phyloP scores from a whole-genome alignment of 164 flowering plant species.

The Magnolia changhungtana region DNA sequence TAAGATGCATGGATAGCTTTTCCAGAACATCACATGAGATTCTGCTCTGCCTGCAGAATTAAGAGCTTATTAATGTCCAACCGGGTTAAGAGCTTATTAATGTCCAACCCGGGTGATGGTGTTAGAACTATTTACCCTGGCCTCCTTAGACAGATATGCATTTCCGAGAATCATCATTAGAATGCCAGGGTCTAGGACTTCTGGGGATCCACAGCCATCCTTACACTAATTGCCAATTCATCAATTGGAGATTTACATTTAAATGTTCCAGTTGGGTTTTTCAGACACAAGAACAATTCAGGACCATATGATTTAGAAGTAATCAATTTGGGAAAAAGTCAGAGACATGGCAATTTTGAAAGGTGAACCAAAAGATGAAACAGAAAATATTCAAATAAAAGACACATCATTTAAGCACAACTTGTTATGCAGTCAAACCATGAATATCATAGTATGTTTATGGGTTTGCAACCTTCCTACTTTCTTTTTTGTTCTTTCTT shows the following conservation, averaged over 20 bases:
- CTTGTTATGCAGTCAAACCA: background rate
- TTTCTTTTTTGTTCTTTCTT: background rate
- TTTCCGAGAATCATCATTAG: too few relatives aligned
- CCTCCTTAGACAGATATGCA: background rate
- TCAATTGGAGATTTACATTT: too few relatives aligned
- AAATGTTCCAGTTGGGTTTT: too few relatives aligned
- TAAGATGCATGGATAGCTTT: background rate
- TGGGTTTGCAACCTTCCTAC: background rate
- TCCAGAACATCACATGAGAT: background rate
- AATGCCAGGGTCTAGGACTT: too few relatives aligned
- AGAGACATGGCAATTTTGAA: background rate
- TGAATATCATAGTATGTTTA: background rate
- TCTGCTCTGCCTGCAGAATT: conserved; percentile 1
- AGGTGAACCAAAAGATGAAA: background rate
- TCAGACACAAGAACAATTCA: too few relatives aligned
- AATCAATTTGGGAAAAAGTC: too few relatives aligned
- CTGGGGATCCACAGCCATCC: too few relatives aligned
- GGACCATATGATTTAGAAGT: too few relatives aligned
- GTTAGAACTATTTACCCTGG: background rate
- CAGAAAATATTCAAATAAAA: background rate
- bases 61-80: background rate
- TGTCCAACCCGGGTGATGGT: background rate
- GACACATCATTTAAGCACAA: background rate
- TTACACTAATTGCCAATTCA: too few relatives aligned
- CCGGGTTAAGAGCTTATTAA: background rate